Conservation (phyloP, 2,329 filamentous ascomycete species). For the Phialemoniopsis sp. region DNA sequence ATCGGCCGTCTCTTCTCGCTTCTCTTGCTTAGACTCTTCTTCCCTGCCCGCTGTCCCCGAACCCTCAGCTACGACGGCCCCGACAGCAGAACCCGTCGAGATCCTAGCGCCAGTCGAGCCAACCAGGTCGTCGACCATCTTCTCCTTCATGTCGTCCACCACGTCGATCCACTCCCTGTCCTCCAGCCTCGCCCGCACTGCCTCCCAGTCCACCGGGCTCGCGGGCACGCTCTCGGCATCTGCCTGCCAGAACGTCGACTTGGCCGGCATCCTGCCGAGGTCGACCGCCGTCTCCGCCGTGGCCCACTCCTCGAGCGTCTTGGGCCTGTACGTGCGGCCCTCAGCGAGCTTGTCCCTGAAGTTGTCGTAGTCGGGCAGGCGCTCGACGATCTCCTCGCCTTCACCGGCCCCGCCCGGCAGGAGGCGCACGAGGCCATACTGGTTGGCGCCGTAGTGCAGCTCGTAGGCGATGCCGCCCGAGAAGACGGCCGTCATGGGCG, state of each 20-base stretch:
- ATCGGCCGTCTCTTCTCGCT: too few relatives aligned
- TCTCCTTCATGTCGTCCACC: background rate
- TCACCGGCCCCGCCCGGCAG: too few relatives aligned
- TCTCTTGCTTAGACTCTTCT: too few relatives aligned
- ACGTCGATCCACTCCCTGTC: background rate
- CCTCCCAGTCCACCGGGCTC: conserved; percentile 1
- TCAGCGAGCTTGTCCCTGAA: too few relatives aligned
- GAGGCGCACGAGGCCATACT: conserved; percentile 35
- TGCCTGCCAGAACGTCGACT: background rate
- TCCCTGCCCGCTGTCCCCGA: too few relatives aligned
- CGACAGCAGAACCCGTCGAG: too few relatives aligned
- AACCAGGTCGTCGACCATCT: background rate
- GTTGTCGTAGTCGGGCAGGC: too few relatives aligned
- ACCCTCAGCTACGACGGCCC: too few relatives aligned
- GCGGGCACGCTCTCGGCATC: background rate
- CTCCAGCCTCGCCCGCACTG: background rate
- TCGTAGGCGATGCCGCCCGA: conserved; percentile 60
- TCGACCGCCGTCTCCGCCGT: too few relatives aligned
- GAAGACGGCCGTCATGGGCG: conserved; percentile 47
- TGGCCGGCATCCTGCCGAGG: background rate
- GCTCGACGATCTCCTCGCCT: too few relatives aligned
- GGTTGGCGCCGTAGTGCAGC: conserved; percentile 47
- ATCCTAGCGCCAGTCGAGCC: background rate
- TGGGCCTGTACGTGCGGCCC: too few relatives aligned
- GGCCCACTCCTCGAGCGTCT: too few relatives aligned